These are phyloP conservation scores for Nigrospora oryzae DNA, from an alignment of 2,329 filamentous ascomycete genomes.

Conservation along the genomic window DNA sequence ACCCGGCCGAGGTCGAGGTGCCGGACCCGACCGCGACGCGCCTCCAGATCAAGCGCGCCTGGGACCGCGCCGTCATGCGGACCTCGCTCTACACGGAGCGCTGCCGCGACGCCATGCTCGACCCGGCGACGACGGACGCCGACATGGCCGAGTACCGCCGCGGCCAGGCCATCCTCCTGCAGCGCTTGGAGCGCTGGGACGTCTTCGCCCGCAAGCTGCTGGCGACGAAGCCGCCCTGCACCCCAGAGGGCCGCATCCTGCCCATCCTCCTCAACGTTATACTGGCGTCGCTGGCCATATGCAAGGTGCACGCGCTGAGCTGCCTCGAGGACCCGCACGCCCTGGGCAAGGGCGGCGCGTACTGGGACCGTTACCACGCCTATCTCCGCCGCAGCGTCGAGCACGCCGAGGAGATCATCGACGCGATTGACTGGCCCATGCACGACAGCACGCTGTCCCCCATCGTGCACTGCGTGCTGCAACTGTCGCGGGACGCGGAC, in stretches of 20 bases:
- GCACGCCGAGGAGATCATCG: neutral
- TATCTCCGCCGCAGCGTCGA: neutral
- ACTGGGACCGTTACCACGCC: neutral
- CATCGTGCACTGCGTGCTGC: neutral
- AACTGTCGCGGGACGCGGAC: neutral
- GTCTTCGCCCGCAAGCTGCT: neutral
- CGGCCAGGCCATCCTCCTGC: neutral
- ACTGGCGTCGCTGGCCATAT: neutral
- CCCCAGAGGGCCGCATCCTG: neutral
- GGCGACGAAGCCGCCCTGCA: neutral
- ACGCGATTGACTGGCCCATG: slow-evolving; percentile 1
- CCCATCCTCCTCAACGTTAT: neutral
- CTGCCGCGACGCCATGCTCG: neutral
- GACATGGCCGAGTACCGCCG: neutral
- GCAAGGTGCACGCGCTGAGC: neutral
- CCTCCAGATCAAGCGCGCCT: neutral
- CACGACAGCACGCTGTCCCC: neutral
- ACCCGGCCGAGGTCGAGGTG: neutral
- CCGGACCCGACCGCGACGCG: neutral
- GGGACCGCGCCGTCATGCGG: neutral
- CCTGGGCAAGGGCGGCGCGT: neutral
- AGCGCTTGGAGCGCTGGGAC: neutral
- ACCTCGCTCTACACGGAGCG: neutral
- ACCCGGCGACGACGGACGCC: neutral
- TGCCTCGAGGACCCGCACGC: neutral